Evolutionary conservation across 768 basidiomycete species (phyloP), one percentile per base, ranked within the genome.

Genomic region (Termitomyces sp.): DNA sequence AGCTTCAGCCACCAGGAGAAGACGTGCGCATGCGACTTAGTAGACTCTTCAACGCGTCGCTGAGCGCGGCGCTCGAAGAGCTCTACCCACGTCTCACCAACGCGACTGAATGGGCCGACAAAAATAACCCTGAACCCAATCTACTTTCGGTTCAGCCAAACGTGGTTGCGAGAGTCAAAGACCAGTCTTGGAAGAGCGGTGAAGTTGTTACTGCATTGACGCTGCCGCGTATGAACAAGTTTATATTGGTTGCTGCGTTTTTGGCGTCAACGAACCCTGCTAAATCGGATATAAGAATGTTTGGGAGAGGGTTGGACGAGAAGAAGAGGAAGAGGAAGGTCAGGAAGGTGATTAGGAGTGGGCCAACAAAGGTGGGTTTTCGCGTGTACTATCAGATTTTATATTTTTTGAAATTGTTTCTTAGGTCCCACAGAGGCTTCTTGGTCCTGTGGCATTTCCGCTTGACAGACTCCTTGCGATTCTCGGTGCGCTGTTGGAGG

Each of bases 221-320:
- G 18, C 38, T 54, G 3, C 46, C 46, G 2, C 53, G 45, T 16
- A 40, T 48, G 45, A 48, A 36, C 22, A 51, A 48, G 20, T 60
- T 57, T 29, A 60, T 60, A 6, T 35, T 60, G 27, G 56, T 60
- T 6, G 52, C 59, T 46, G 49, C 53, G 20, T 96, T 86, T 64
- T 70, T 94, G 38, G 91, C 92, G 5, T 91, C 91, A 39, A 88
- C 86, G 39, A 97, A 96, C 63, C 93, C 94, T 2, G 68, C 85
- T 0, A 87, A 84, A 63, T 85, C 84, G 9, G 94, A 95, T 68
- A 33, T 91, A 58, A 76, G 89, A 35, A 86, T 96, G 81, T 92
- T 97, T 68, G 88, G 89, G 4, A 68, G 93, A 13, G 87, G 84
- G 1, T 55, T 81, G 25, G 85, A 87, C 50, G 89, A 89, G 65